phyloP scores from a whole-genome alignment of 2,329 filamentous ascomycete genomes.

The Xylariales sp. region DNA sequence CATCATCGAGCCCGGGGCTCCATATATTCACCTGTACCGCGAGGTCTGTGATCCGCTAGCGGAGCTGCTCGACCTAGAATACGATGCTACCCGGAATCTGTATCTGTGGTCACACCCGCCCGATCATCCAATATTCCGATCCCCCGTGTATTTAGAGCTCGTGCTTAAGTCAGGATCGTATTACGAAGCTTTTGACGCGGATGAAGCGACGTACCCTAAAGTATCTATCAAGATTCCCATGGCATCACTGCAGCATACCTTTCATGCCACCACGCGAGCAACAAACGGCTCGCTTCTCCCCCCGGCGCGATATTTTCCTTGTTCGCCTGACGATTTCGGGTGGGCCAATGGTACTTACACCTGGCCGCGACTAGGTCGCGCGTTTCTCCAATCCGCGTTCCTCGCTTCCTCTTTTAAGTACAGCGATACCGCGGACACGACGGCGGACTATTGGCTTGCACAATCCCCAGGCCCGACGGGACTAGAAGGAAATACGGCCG shows the following conservation, averaged over 20 bases:
- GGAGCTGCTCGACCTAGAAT: slow-evolving; percentile 3
- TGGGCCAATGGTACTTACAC: neutral
- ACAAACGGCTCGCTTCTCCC: slow-evolving; percentile 3
- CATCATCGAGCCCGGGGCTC: neutral
- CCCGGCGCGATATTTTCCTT: slow-evolving; percentile 5
- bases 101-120: slow-evolving; percentile 6
- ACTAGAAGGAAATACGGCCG: neutral
- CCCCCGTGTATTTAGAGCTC: slow-evolving; percentile 2
- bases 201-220: neutral
- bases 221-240: slow-evolving; percentile 2
- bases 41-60: neutral
- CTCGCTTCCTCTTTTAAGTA: slow-evolving; percentile 6
- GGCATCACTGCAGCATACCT: slow-evolving; percentile 4
- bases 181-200: neutral
- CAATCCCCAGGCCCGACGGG: slow-evolving; percentile 4
- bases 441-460: slow-evolving; percentile 14
- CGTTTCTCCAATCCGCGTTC: slow-evolving; percentile 16
- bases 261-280: slow-evolving; percentile 8
- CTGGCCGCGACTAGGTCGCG: slow-evolving; percentile 8
- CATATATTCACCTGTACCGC: neutral
- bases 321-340: neutral
- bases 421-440: neutral
- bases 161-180: neutral
- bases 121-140: slow-evolving; percentile 1
- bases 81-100: slow-evolving; percentile 3